Evolutionary conservation across 1,139 yeast genomes (phyloP), one percentile per base, ranked within the genome.

Genomic region (Groenewaldozyma sp.): DNA sequence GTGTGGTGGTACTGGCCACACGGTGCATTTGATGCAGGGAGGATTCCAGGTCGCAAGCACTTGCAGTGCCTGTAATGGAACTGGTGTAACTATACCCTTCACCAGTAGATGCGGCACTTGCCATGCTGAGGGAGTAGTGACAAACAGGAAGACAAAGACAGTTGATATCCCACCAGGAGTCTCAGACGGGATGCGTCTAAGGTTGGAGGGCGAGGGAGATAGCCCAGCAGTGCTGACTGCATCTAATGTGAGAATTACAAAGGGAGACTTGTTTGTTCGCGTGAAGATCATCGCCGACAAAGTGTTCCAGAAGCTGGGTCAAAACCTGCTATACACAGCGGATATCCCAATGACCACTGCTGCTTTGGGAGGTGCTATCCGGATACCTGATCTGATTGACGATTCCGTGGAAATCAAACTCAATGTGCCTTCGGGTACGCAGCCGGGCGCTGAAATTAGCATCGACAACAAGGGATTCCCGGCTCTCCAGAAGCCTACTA

Each of bases 21-120:
- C 82, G 19, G 82, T 88, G 18, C 96, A 88, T 55, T 68, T 76
- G 42, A 73, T 87, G 59, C 80, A 78, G 51, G 96, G 95, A 7
- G 97, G 97, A 0, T 93, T 91, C 74, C 96, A 88, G 54, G 87
- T 93, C 95, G 79, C 95, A 2, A 79, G 95, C 3, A 86, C 96
- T 11, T 91, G 99, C 71, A 72, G 73, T 39, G 67, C 79, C 1
- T 91, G 99, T 70, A 78, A 73, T 37, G 99, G 99, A 34, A 67
- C 83, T 3, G 99, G 99, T 40, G 93, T 86, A 2, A 71, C 70
- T 3, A 78, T 87, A 39, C 74, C 79, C 35, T 68, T 74, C 31
- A 65, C 70, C 14, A 88, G 87, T 53, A 76, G 77, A 45, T 91
- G 99, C 70, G 59, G 61, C 2, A 62, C 78, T 0, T 91, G 99